Evolutionary conservation across 352 stramenopile genomes (phyloP).

Genomic region (Pythium myriotylum): DNA sequence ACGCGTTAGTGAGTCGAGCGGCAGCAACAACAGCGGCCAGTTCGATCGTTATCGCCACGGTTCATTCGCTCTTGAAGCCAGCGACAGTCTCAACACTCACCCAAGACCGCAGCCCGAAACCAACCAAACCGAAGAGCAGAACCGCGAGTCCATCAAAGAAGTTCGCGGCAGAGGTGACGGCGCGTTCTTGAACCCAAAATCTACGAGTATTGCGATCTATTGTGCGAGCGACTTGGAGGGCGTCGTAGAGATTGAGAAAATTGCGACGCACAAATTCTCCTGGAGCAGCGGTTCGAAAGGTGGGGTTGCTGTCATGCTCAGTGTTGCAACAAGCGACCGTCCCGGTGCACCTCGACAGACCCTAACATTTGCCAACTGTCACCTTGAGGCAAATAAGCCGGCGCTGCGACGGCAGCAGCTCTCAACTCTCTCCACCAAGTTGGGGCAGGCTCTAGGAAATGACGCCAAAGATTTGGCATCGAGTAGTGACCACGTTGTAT

Average conservation of each 20-base stretch:
- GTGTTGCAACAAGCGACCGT: slow-evolving; percentile 23
- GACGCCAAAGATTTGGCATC: slow-evolving; percentile 41
- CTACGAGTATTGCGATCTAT: slow-evolving; percentile 70
- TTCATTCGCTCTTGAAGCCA: slow-evolving; percentile 22
- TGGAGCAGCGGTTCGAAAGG: slow-evolving; percentile 60
- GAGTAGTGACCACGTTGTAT: slow-evolving; percentile 75
- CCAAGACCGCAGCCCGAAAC: neutral
- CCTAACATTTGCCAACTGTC: slow-evolving; percentile 69
- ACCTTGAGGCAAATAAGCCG: slow-evolving; percentile 67
- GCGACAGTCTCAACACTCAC: slow-evolving; percentile 3
- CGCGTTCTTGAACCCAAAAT: slow-evolving; percentile 64
- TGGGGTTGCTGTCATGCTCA: slow-evolving; percentile 53
- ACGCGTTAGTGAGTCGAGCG: slow-evolving; percentile 1
- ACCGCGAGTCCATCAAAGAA: slow-evolving; percentile 30
- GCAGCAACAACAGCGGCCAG: neutral
- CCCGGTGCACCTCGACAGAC: slow-evolving; percentile 28
- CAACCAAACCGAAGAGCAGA: neutral
- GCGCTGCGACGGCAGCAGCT: slow-evolving; percentile 59
- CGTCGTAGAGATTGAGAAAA: slow-evolving; percentile 48
- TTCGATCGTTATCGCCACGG: slow-evolving; percentile 12
- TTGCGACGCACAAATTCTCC: slow-evolving; percentile 64
- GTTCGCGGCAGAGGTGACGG: slow-evolving; percentile 64
- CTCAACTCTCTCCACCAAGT: slow-evolving; percentile 39
- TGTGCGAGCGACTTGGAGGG: slow-evolving; percentile 36
- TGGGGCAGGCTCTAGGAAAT: slow-evolving; percentile 44